phyloP scores from a whole-genome alignment of 2,329 filamentous ascomycete genomes.

The Fusarium oxysporum region DNA sequence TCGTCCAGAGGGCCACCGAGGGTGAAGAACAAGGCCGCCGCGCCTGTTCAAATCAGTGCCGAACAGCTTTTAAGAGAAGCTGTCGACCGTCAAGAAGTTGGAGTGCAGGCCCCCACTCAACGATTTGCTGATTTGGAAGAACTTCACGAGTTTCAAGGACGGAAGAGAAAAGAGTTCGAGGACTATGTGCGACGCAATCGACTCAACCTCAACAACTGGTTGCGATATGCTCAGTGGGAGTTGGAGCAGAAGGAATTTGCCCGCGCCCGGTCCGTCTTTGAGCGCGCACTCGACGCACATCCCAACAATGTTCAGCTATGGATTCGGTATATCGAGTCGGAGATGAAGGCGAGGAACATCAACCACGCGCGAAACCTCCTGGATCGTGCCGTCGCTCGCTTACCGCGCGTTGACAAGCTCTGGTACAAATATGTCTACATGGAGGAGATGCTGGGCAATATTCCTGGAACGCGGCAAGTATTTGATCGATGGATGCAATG shows the following conservation, averaged over 20 bases:
- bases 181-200: constrained; percentile 96
- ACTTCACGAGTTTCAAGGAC: constrained; percentile 95
- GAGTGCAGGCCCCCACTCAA: constrained; percentile 89
- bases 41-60: constrained; percentile 90
- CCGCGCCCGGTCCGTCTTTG: constrained; percentile 91
- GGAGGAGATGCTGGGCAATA: constrained; percentile 97
- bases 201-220: constrained; percentile 98
- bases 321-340: constrained; percentile 93
- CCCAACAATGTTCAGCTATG: constrained; percentile 87
- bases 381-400: constrained; percentile 91
- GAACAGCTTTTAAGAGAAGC: constrained; percentile 98
- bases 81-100: constrained; percentile 92
- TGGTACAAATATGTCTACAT: constrained; percentile 99
- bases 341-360: constrained; percentile 94
- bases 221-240: constrained; percentile 97
- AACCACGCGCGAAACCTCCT: constrained; percentile 96
- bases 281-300: constrained; percentile 92
- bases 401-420: constrained; percentile 92
- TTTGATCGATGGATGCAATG: constrained; percentile 99
- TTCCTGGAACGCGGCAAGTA: constrained; percentile 90
- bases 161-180: constrained; percentile 96
- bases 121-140: constrained; percentile 97
- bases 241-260: constrained; percentile 97
- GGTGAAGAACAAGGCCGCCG: constrained; percentile 98
- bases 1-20: constrained; percentile 88